Evolutionary conservation across 371 early-diverging fungal genomes (phyloP).

Genomic region (Lichtheimia ornata): DNA sequence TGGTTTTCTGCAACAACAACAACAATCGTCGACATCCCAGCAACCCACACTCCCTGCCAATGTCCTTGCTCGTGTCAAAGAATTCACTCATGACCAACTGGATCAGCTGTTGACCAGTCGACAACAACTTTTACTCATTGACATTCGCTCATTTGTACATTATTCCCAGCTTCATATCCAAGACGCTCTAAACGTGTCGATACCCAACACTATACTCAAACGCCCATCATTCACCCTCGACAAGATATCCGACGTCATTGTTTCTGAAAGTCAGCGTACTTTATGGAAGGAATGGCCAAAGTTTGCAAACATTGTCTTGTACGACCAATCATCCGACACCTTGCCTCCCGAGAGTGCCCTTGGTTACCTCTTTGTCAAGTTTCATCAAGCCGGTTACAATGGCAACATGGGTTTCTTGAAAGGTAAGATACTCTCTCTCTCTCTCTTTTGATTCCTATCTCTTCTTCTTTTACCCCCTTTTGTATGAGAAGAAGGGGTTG

Average conservation of each 20-base stretch:
- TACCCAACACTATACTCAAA: slow-evolving; percentile 62
- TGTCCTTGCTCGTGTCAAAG: slow-evolving; percentile 2
- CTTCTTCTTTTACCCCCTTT: too few relatives aligned
- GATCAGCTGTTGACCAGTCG: slow-evolving; percentile 6
- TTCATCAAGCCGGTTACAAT: slow-evolving; percentile 30
- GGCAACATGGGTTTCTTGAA: slow-evolving; percentile 53
- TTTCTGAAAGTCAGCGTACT: slow-evolving; percentile 42
- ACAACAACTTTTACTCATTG: slow-evolving; percentile 46
- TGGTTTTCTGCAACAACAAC: not conserved
- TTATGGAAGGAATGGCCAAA: slow-evolving; percentile 45
- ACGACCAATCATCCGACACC: slow-evolving; percentile 49
- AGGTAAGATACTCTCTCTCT: slow-evolving; percentile 28
- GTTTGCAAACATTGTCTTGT: slow-evolving; percentile 53
- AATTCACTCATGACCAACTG: slow-evolving; percentile 5
- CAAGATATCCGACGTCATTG: slow-evolving; percentile 58
- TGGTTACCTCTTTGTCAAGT: slow-evolving; percentile 42
- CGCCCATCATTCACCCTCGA: slow-evolving; percentile 59
- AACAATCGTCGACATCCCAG: not conserved
- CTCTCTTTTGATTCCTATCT: too few relatives aligned
- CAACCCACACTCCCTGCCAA: not conserved
- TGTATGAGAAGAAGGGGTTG: too few relatives aligned
- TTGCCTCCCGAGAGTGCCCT: slow-evolving; percentile 48
- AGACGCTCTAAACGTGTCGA: slow-evolving; percentile 53
- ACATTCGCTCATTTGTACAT: slow-evolving; percentile 59
- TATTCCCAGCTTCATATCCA: slow-evolving; percentile 47